Base-by-base conservation (phyloP, 352 stramenopile genomes). In the Aphanomyces astaci region DNA sequence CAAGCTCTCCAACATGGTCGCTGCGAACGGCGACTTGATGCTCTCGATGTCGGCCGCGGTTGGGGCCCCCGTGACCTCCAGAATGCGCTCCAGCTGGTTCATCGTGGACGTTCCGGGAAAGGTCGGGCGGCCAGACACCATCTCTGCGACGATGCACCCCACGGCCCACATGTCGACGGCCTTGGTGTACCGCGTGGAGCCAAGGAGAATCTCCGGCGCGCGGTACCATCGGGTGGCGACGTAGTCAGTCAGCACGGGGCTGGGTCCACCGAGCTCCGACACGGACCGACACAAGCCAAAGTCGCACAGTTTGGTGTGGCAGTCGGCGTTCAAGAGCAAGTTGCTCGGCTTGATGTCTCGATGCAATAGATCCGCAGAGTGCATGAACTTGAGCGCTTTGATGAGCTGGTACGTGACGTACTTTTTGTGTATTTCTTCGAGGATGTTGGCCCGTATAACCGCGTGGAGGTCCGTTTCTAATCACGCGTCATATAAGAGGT, bases 271-370 rank as follows among this genome's bases (percentile, higher is more conserved):
- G 28, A 88, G 80, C 66, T 97, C 89, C 0, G 89, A 87, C 11
- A 98, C 84, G 7, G 82, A 96, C 64, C 96, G 80, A 67, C 90
- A 98, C 22, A 98, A 80, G 0, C 96, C 96, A 75, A 99, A 99
- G 73, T 99, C 96, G 71, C 94, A 98, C 9, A 98, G 77, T 65
- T 98, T 98, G 24, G 83, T 94, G 68, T 97, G 82, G 75, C 95
- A 98, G 74, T 97, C 93, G 33, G 84, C 84, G 79, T 98, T 98
- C 15, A 99, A 77, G 27, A 99, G 78, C 28, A 99, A 72, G 71
- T 99, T 99, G 72, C 84, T 97, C 2, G 96, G 96, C 69, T 98
- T 99, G 72, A 99, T 97, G 76, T 98, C 95, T 3, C 96, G 81
- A 72, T 99, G 96, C 46, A 99, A 66, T 28, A 99, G 71, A 57